A percentile compares a stretch with the other conserved stretches of the same genome.
Evolutionary conservation across 306 rosid species (phyloP).

Genomic region (Sesbania bispinosa): DNA sequence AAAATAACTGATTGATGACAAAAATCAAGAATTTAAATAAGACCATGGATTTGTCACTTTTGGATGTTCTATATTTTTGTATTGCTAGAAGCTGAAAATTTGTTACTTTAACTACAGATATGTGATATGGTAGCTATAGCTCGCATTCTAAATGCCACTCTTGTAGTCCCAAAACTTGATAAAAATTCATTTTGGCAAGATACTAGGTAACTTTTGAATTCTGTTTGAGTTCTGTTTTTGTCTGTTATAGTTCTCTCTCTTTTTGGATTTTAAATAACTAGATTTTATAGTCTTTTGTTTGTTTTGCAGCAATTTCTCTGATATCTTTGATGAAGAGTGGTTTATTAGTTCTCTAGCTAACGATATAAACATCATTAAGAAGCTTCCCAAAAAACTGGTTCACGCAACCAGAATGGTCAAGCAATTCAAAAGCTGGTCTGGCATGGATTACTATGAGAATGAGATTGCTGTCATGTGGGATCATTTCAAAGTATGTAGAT

Average conservation of each 20-base stretch:
- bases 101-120: slow-evolving; percentile 56
- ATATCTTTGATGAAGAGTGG: slow-evolving; percentile 79
- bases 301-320: slow-evolving; percentile 74
- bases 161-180: slow-evolving; percentile 93
- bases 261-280: slow-evolving; percentile 3
- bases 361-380: slow-evolving; percentile 70
- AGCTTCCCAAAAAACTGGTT: slow-evolving; percentile 60
- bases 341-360: slow-evolving; percentile 70
- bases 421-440: slow-evolving; percentile 93
- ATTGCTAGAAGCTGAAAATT: slow-evolving; percentile 21
- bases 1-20: not conserved
- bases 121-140: slow-evolving; percentile 99
- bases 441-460: slow-evolving; percentile 71
- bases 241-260: not conserved
- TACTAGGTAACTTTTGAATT: slow-evolving; percentile 51
- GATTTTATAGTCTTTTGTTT: slow-evolving; percentile 25
- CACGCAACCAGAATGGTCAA: slow-evolving; percentile 49
- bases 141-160: slow-evolving; percentile 87
- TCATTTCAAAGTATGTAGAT: slow-evolving; percentile 47
- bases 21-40: not conserved
- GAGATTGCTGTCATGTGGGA: slow-evolving; percentile 83
- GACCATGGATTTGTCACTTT: not conserved
- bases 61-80: not conserved
- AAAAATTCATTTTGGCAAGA: slow-evolving; percentile 88
- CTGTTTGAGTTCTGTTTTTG: not conserved